These are phyloP conservation scores for Aspergillus nomiae DNA, from an alignment of 2,329 filamentous ascomycete species.

Conservation along the genomic window DNA sequence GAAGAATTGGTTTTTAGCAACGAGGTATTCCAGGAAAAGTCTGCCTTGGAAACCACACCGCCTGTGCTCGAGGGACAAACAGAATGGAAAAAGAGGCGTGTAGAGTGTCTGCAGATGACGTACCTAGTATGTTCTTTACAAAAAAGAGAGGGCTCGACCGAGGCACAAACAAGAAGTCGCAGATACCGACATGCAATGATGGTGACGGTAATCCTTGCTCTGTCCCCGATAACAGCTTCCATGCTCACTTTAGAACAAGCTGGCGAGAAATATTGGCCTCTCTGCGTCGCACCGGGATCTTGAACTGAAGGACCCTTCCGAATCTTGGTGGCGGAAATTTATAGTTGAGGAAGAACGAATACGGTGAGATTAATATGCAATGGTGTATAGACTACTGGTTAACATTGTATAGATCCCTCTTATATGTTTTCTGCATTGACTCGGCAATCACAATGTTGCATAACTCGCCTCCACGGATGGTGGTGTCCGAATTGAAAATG, in stretches of 20 bases:
- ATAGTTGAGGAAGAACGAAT: slow-evolving; percentile 29
- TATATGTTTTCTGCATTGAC: slow-evolving; percentile 32
- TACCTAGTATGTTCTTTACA: slow-evolving; percentile 27
- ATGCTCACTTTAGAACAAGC: slow-evolving; percentile 9
- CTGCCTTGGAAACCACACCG: background rate
- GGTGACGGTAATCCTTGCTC: slow-evolving; percentile 20
- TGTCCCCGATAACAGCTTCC: background rate
- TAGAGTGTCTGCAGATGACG: slow-evolving; percentile 26
- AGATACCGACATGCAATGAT: slow-evolving; percentile 26
- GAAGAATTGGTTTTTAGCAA: slow-evolving; percentile 26
- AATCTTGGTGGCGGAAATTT: slow-evolving; percentile 25
- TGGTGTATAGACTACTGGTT: background rate
- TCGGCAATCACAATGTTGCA: slow-evolving; percentile 32
- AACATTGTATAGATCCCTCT: slow-evolving; percentile 21
- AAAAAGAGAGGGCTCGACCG: slow-evolving; percentile 26
- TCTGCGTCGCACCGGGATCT: slow-evolving; percentile 20
- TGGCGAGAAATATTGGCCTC: slow-evolving; percentile 21
- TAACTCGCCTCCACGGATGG: slow-evolving; percentile 30
- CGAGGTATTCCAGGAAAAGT: slow-evolving; percentile 12
- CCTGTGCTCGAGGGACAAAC: background rate
- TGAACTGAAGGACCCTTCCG: slow-evolving; percentile 5
- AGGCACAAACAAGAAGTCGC: slow-evolving; percentile 22
- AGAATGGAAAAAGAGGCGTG: slow-evolving; percentile 14
- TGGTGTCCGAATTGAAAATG: slow-evolving; percentile 29
- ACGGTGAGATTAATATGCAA: slow-evolving; percentile 14